Percentiles rank a stretch among this genome's conserved stretches.
Evolutionary conservation across 352 stramenopile species (phyloP).

Genomic region (Phytopythium vexans): DNA sequence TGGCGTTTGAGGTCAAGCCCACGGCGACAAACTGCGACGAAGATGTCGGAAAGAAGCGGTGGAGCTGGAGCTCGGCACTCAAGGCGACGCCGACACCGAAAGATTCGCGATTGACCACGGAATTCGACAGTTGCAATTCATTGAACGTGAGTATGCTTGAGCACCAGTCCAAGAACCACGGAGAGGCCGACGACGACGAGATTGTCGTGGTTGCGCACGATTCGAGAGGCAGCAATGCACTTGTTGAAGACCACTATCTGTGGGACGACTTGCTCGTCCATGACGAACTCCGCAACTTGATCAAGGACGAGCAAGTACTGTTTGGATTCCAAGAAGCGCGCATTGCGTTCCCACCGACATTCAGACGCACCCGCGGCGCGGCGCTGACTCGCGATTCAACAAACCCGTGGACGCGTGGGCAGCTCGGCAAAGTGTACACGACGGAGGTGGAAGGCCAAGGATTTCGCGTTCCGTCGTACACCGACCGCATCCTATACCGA

Average conservation of each 20-base stretch:
- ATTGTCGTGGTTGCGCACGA: conserved; percentile 8
- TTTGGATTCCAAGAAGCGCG: conserved; percentile 71
- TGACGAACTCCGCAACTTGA: conserved; percentile 66
- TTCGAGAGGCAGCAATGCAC: conserved; percentile 25
- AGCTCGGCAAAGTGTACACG: conserved; percentile 55
- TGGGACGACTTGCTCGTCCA: conserved; percentile 71
- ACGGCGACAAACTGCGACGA: neutral
- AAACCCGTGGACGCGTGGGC: conserved; percentile 6
- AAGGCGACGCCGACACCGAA: conserved; percentile 6
- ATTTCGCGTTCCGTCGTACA: conserved; percentile 84
- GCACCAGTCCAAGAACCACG: conserved; percentile 17
- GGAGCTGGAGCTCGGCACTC: conserved; percentile 18
- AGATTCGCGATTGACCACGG: neutral
- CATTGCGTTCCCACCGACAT: conserved; percentile 80
- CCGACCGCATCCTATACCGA: conserved; percentile 85
- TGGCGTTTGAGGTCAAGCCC: neutral
- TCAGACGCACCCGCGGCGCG: conserved; percentile 54
- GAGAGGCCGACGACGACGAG: conserved; percentile 2
- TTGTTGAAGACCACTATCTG: conserved; percentile 37
- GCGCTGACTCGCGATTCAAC: conserved; percentile 12
- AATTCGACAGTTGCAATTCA: too few species aligned
- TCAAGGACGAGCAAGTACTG: conserved; percentile 56
- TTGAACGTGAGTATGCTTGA: conserved; percentile 39
- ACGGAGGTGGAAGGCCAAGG: conserved; percentile 50
- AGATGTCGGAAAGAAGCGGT: conserved; percentile 6